These are phyloP conservation scores for Trichoderma sp. DNA, from an alignment of 2,329 filamentous ascomycete genomes.

Conservation along the genomic window DNA sequence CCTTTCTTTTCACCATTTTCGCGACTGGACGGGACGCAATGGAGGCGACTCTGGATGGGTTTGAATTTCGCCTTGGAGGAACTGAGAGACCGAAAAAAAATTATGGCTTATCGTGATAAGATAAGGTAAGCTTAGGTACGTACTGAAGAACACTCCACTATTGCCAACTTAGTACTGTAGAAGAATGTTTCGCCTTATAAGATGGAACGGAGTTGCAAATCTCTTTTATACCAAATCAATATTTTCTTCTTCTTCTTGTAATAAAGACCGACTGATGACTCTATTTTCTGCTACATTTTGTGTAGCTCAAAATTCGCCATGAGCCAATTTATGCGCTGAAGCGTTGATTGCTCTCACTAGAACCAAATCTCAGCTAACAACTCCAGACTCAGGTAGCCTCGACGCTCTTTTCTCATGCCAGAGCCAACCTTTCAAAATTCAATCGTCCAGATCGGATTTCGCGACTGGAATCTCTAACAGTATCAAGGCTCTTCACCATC, in stretches of 20 bases:
- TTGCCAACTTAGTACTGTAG: too few species aligned
- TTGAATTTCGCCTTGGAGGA: not conserved
- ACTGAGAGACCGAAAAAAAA: not conserved
- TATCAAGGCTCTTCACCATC: not conserved
- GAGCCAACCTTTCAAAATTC: not conserved
- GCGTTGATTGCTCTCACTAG: not conserved
- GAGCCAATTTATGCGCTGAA: not conserved
- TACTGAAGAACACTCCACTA: too few species aligned
- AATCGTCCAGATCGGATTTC: not conserved
- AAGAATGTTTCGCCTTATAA: not conserved
- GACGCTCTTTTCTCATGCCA: not conserved
- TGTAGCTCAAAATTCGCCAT: not conserved
- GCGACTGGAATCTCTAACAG: too few species aligned
- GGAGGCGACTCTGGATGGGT: not conserved
- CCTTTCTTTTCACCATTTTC: conserved; percentile 78
- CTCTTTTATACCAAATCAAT: not conserved
- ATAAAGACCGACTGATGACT: not conserved
- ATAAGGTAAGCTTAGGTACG: conserved; percentile 13
- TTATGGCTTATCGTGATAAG: conserved; percentile 14
- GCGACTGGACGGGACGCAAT: conserved; percentile 13
- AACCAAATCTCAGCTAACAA: not conserved
- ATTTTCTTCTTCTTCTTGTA: not conserved
- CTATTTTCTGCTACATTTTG: not conserved
- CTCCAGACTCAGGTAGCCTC: too few species aligned
- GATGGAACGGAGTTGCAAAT: not conserved